Evolutionary conservation across 768 basidiomycete species (phyloP).

Genomic region (Lentinula detonsa): DNA sequence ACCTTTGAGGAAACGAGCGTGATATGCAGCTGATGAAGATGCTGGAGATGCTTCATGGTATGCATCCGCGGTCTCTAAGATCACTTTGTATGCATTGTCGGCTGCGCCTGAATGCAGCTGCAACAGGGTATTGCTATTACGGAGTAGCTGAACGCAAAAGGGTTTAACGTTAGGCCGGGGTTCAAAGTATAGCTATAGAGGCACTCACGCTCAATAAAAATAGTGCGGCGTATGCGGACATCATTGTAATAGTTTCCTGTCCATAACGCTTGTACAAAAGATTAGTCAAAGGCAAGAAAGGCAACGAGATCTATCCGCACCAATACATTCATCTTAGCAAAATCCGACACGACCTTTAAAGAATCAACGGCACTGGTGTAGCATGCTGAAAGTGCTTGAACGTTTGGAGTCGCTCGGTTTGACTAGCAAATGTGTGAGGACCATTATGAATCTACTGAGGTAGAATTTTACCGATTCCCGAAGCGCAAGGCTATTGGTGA

Average conservation of each 20-base stretch:
- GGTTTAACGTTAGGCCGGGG: slow-evolving; percentile 7
- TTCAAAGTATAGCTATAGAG: neutral
- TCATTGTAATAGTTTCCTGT: slow-evolving; percentile 78
- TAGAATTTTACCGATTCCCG: slow-evolving; percentile 44
- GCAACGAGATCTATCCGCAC: slow-evolving; percentile 30
- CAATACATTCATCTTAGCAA: slow-evolving; percentile 67
- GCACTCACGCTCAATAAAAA: slow-evolving; percentile 65
- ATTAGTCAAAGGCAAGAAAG: neutral
- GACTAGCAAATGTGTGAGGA: slow-evolving; percentile 28
- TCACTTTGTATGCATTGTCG: slow-evolving; percentile 59
- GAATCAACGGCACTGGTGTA: slow-evolving; percentile 70
- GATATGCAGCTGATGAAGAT: slow-evolving; percentile 65
- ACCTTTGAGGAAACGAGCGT: slow-evolving; percentile 72
- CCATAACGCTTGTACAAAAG: slow-evolving; percentile 57
- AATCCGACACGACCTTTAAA: slow-evolving; percentile 69
- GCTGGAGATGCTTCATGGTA: slow-evolving; percentile 70
- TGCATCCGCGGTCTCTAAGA: slow-evolving; percentile 68
- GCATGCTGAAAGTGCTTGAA: slow-evolving; percentile 66
- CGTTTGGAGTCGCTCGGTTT: slow-evolving; percentile 52
- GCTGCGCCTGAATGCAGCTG: slow-evolving; percentile 57
- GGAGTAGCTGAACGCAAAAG: slow-evolving; percentile 48
- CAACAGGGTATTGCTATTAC: slow-evolving; percentile 50
- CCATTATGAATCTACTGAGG: slow-evolving; percentile 33
- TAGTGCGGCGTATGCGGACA: slow-evolving; percentile 84
- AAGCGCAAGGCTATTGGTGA: slow-evolving; percentile 81